Conservation (phyloP, 345 rosid species). For the Ailanthus altissimus region DNA sequence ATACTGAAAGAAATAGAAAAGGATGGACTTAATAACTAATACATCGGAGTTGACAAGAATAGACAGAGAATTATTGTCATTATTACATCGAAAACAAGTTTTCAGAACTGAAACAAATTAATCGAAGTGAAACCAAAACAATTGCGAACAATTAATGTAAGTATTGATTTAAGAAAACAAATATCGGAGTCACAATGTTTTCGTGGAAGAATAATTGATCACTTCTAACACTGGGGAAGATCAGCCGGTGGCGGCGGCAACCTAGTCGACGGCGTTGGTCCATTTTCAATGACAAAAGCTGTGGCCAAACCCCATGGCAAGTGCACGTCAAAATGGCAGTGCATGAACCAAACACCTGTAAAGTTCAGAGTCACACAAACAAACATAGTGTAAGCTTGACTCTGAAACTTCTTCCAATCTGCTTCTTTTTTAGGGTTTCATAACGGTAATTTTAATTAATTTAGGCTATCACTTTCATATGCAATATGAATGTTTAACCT, state of each 20-base stretch:
- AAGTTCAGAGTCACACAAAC: not conserved
- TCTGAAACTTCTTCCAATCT: not conserved
- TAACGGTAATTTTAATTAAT: too few species aligned
- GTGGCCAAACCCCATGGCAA: constrained; percentile 60
- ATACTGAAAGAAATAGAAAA: too few species aligned
- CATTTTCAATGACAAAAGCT: constrained; percentile 58
- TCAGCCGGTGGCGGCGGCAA: constrained; percentile 75
- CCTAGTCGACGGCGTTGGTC: constrained; percentile 47
- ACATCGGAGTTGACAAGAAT: not conserved
- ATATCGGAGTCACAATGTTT: not conserved
- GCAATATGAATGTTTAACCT: not conserved
- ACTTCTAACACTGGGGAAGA: constrained; percentile 56
- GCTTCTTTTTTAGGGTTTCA: not conserved
- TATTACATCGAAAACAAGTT: not conserved
- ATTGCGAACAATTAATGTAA: not conserved
- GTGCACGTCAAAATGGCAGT: constrained; percentile 72
- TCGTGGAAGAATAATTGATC: not conserved
- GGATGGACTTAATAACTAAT: not conserved
- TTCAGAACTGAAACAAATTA: not conserved
- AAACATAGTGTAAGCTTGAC: not conserved
- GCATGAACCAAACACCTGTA: constrained; percentile 72
- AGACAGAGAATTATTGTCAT: not conserved
- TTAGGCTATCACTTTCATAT: not conserved
- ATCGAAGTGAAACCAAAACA: not conserved
- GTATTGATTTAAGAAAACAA: not conserved